Percentiles rank a stretch among this genome's conserved stretches.
Conservation (phyloP, 257 asterid genomes). For the Pogostemon cablin region DNA sequence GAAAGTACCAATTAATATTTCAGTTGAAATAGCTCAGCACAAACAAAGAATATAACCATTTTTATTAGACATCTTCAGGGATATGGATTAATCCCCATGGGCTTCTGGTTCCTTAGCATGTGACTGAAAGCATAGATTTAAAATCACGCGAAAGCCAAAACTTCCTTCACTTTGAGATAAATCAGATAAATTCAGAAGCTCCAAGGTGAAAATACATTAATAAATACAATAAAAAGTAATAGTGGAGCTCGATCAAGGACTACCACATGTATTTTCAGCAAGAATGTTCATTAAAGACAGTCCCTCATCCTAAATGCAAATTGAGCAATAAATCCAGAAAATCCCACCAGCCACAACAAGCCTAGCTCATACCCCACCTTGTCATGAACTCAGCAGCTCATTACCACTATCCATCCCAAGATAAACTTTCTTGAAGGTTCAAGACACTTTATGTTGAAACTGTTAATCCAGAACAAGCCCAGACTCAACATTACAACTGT, state of each 20-base stretch:
- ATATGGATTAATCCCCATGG: neutral
- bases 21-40: neutral
- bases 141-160: neutral
- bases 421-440: neutral
- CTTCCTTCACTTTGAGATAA: neutral
- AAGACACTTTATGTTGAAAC: neutral
- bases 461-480: neutral
- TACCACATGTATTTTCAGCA: neutral
- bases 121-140: neutral
- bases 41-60: neutral
- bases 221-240: neutral
- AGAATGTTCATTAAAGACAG: neutral
- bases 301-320: neutral
- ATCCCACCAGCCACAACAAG: neutral
- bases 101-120: neutral
- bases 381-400: neutral
- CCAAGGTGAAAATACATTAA: neutral
- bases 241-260: neutral
- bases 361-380: neutral
- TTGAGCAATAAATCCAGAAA: neutral
- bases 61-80: neutral
- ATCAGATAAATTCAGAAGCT: neutral
- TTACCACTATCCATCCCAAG: neutral
- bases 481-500: neutral
- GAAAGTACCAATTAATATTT: neutral